Evolutionary conservation across 139 green algal species (phyloP).

Genomic region (Closterium sp.): DNA sequence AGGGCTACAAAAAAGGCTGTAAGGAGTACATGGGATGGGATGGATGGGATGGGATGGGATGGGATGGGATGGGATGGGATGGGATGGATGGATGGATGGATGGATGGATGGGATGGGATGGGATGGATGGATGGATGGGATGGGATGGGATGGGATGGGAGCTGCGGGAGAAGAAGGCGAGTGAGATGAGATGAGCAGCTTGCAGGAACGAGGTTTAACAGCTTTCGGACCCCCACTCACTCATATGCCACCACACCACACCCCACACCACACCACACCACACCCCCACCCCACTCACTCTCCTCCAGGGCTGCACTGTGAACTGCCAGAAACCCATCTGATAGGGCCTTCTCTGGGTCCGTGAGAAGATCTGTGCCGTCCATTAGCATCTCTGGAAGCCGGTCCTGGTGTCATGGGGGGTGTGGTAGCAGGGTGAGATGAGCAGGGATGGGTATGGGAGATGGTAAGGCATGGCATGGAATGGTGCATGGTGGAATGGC

Average conservation of each 20-base stretch:
- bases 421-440: neutral
- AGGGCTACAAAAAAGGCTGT: no score
- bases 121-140: no score
- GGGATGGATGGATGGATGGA: no score
- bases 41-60: no score
- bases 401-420: neutral
- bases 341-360: neutral
- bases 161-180: no score
- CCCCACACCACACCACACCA: neutral
- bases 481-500: neutral
- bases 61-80: no score
- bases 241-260: neutral
- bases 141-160: no score
- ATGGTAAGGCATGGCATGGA: neutral
- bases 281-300: neutral
- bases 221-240: neutral
- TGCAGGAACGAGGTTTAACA: no score
- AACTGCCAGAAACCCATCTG: constrained; percentile 11
- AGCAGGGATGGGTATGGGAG: no score
- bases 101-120: no score
- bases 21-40: no score
- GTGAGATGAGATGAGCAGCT: no score
- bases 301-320: neutral
- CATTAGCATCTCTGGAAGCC: neutral
- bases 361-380: neutral